Percentiles rank a stretch among this genome's conserved stretches.
Conservation (phyloP, 2,329 filamentous ascomycete genomes). For the Beauveria australis region DNA sequence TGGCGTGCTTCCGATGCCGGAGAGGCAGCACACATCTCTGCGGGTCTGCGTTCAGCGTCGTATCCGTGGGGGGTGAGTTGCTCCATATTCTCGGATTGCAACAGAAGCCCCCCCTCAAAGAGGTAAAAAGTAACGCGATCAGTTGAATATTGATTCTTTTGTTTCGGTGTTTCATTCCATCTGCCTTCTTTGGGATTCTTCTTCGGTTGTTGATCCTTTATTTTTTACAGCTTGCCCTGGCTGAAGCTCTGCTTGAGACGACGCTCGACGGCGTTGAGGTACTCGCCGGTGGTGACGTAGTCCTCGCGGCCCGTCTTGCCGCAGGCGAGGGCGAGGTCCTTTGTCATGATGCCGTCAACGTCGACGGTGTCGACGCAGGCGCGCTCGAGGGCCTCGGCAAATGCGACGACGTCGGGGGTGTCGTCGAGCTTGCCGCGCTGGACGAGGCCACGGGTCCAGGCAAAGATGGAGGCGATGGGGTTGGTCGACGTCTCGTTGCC, state of each 20-base stretch:
- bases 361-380: conserved; percentile 94
- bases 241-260: conserved; percentile 67
- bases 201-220: background rate
- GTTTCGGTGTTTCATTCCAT: no score
- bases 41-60: background rate
- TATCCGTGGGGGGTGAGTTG: background rate
- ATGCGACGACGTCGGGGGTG: conserved; percentile 85
- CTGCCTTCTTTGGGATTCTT: background rate
- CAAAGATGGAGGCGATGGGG: conserved; percentile 98
- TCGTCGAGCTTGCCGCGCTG: conserved; percentile 90
- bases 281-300: conserved; percentile 89
- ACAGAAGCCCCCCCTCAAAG: background rate
- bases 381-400: conserved; percentile 84
- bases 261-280: conserved; percentile 86
- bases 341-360: conserved; percentile 94
- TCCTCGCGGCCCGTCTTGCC: conserved; percentile 76
- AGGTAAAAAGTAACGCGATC: background rate
- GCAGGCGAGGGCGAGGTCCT: conserved; percentile 92
- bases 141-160: background rate
- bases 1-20: conserved; percentile 2
- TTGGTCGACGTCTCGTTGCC: conserved; percentile 95
- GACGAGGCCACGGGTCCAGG: conserved; percentile 90
- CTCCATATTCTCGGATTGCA: background rate
- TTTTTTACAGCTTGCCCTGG: conserved; percentile 62
- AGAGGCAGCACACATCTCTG: background rate